A percentile compares a stretch with the other conserved stretches of the same genome.
Conservation (phyloP, 2,329 filamentous ascomycete genomes). For the Orbilia brochopaga region DNA sequence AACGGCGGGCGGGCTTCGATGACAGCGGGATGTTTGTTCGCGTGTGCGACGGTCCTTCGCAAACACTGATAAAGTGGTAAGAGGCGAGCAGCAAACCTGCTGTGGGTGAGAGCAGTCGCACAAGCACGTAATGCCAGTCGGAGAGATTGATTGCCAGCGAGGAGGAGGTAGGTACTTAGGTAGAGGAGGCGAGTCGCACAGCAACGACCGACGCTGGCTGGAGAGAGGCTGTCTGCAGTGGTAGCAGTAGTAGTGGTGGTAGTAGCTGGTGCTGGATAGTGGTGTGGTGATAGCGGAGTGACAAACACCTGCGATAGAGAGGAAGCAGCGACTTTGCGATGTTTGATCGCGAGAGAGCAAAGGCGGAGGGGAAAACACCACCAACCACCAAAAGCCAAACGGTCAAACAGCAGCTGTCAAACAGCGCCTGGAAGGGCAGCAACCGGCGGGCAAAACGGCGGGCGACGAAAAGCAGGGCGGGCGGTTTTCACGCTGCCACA, state of each 20-base stretch:
- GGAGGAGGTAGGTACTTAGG: no score
- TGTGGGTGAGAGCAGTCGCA: background rate
- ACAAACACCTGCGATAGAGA: background rate
- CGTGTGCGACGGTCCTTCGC: background rate
- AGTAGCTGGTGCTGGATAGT: background rate
- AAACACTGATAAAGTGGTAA: background rate
- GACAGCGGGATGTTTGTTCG: background rate
- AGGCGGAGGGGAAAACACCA: no score
- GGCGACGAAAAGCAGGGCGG: no score
- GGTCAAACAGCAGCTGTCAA: background rate
- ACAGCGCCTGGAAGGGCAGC: background rate
- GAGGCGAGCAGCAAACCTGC: background rate
- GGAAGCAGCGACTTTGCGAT: background rate
- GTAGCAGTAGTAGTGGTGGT: no score
- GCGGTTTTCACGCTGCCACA: no score
- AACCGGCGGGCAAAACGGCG: background rate
- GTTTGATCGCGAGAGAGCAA: background rate
- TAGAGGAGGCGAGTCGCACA: no score
- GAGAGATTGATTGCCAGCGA: no score
- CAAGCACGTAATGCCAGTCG: no score
- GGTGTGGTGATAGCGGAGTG: background rate
- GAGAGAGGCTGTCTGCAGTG: no score
- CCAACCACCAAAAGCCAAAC: background rate
- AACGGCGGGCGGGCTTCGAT: background rate
- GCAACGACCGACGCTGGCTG: no score